Base-by-base conservation (phyloP, 495 filamentous ascomycete species). In the Talaromyces thailandensis region DNA sequence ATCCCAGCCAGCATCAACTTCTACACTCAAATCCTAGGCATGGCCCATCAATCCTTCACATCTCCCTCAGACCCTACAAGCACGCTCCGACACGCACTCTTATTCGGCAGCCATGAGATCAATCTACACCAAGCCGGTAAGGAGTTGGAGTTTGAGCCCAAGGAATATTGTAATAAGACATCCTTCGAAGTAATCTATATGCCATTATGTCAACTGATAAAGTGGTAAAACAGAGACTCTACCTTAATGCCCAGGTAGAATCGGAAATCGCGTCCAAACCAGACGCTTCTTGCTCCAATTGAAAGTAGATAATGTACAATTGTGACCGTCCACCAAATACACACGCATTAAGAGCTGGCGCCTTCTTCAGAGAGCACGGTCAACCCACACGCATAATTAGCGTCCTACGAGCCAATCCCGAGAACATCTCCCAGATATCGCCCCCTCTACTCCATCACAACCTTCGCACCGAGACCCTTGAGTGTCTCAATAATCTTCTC, bases 401-500 rank as follows among this genome's bases (percentile, higher is more conserved):
- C 23, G 24, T 14, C 21, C 4, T 53, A 23, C 24, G n/a, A 21
- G 55, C 6, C 24, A 29, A 21, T 28, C 25, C n/a, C 23, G 48
- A 51, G 48, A 51, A 21, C 23, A 23, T 2, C 25, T 8, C 21
- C 24, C 50, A 26, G 24, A 9, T 52, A 52, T 52, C 6, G 23
- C 7, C 5, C 16, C 51, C 31, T 69, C 82, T 90, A 98, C 71
- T 98, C 95, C 89, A 99, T 91, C 50, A 79, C 76, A 45, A 88
- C 95, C 69, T 88, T 88, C 57, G 88, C 94, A 48, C 94, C 94
- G 28, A 99, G 79, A 67, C 81, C 93, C 84, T 96, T 96, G 79
- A 99, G 81, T 23, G 88, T 86, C 75, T 90, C 92, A 43, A 97
- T 81, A 67, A 98, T 96, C 90, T 99, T 99, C 85, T 98, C 92